Evolutionary conservation across 257 asterid species (phyloP).

Genomic region (Ilex aquifolium): DNA sequence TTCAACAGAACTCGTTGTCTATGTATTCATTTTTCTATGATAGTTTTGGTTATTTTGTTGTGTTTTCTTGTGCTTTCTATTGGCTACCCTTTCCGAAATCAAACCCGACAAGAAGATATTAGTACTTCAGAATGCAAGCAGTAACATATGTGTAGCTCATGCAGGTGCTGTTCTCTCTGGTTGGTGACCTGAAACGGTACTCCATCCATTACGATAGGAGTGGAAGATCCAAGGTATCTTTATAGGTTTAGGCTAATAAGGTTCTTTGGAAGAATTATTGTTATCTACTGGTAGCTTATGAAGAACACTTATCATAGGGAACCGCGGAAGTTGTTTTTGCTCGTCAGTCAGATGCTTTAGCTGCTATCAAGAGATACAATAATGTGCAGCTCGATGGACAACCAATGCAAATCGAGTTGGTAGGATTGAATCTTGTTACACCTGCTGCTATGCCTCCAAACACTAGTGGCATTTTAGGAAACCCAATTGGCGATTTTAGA

Average conservation of each 20-base stretch:
- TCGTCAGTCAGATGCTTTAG: conserved; percentile 46
- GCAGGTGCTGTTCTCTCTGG: conserved; percentile 45
- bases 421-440: conserved; percentile 39
- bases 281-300: neutral
- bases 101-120: too few species aligned
- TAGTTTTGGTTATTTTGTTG: too few species aligned
- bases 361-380: conserved; percentile 57
- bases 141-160: neutral
- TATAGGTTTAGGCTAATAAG: neutral
- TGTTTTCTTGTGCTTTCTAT: too few species aligned
- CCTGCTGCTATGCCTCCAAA: conserved; percentile 17
- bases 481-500: conserved; percentile 15
- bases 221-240: conserved; percentile 46
- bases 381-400: conserved; percentile 65
- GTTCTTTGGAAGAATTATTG: conserved; percentile 2
- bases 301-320: conserved; percentile 34
- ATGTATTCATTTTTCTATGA: too few species aligned
- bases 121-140: neutral
- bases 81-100: too few species aligned
- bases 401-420: conserved; percentile 58
- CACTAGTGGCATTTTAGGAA: conserved; percentile 16
- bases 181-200: conserved; percentile 38
- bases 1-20: too few species aligned
- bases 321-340: conserved; percentile 48
- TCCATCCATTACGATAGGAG: conserved; percentile 38